Base-by-base conservation (phyloP, 2,329 filamentous ascomycete genomes). In the Fusarium newnesense region DNA sequence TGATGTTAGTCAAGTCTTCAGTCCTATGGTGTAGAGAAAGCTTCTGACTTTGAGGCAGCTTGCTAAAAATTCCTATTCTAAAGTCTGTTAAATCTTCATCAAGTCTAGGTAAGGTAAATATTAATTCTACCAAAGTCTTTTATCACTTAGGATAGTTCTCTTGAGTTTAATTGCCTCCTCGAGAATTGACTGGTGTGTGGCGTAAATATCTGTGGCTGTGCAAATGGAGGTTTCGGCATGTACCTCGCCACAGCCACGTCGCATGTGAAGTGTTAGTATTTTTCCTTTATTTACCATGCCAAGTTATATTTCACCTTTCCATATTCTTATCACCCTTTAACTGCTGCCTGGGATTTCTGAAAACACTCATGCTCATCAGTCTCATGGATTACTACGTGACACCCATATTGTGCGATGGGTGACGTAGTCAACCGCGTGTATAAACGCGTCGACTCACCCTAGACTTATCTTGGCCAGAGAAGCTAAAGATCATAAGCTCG, bases 341-440 rank as follows among this genome's bases (percentile, higher is more conserved):
- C 19, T n/a, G 32, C 11, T 59, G 56, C 43, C 34, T 59, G 21
- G 10, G 13, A n/a, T 32, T 39, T 12, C 9, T 15, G 16, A 34
- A 34, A 16, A 21, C 26, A 30, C 8, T 49, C 5, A 11, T 24
- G 24, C 24, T 24, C 24, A 24, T 24, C 9, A 18, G 13, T 2
- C 12, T 15, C 26, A 32, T 15, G 21, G 7, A 36, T 10, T 18
- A 24, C n/a, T 19, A 2, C 15, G 30, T 21, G 18, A 32, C 34
- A 28, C 12, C 39, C 5, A 19, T 44, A 39, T 18, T 39, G 18
- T 47, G 15, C 16, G 13, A 19, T 5, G 12, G 54, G 44, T 66
- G 64, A 67, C 64, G 64, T 59, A 43, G 44, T 53, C 52, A 36
- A 66, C 64, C 44, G 46, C 64, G 60, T 42, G 52, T 21, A 36